A percentile compares a stretch with the other conserved stretches of the same genome.
Conservation (phyloP, 2,329 filamentous ascomycete species). For the Dactylonectria estremocensis region DNA sequence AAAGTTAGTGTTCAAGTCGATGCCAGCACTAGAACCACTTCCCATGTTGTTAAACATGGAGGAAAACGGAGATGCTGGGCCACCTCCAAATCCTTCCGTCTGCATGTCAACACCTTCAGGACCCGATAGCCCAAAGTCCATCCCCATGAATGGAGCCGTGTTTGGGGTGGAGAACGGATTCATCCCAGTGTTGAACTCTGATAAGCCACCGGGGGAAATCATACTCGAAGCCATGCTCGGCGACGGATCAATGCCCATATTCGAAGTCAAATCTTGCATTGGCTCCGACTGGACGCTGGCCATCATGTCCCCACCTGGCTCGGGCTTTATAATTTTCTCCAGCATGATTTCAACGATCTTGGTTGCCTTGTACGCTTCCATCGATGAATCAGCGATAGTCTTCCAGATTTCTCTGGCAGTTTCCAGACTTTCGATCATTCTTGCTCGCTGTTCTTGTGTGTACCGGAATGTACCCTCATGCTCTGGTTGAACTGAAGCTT, state of each 20-base stretch:
- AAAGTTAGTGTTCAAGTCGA: constrained; percentile 67
- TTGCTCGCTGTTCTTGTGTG: constrained; percentile 73
- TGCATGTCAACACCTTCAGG: constrained; percentile 51
- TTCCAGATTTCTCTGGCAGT: constrained; percentile 85
- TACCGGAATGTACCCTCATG: constrained; percentile 68
- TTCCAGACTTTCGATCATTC: constrained; percentile 84
- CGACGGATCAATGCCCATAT: constrained; percentile 56
- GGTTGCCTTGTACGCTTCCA: constrained; percentile 92
- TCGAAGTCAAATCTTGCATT: constrained; percentile 51
- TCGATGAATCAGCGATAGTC: constrained; percentile 80
- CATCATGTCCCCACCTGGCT: constrained; percentile 26
- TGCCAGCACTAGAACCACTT: constrained; percentile 42
- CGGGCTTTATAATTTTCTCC: constrained; percentile 73
- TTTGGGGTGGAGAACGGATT: constrained; percentile 56
- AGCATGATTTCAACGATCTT: constrained; percentile 88
- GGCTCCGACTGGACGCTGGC: constrained; percentile 39
- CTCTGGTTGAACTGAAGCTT: constrained; percentile 57
- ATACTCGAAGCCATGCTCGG: constrained; percentile 47
- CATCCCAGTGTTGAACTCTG: constrained; percentile 46
- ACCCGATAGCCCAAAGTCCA: constrained; percentile 60
- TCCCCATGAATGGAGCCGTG: constrained; percentile 57
- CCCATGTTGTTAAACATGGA: constrained; percentile 67
- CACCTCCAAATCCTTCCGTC: constrained; percentile 49
- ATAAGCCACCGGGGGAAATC: constrained; percentile 45
- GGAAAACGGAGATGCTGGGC: constrained; percentile 63